Conservation (phyloP, 352 stramenopile genomes). For the Phytophthora pini region DNA sequence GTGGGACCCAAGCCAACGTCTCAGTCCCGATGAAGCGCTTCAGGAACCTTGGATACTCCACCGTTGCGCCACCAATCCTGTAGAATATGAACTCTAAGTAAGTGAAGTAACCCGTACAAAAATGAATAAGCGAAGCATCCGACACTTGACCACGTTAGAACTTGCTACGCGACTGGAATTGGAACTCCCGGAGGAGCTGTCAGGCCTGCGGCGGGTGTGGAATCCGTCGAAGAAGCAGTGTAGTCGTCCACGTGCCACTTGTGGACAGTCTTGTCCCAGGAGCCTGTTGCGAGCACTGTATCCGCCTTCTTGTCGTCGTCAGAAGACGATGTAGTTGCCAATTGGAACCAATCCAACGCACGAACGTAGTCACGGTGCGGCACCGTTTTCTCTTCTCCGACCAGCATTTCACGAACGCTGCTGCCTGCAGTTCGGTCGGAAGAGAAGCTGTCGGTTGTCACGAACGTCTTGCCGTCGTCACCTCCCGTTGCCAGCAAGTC, state of each 20-base stretch:
- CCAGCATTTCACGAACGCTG: conserved; percentile 28
- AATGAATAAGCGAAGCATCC: conserved; percentile 19
- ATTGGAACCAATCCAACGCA: conserved; percentile 67
- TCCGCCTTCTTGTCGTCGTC: conserved; percentile 7
- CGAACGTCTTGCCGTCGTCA: conserved; percentile 64
- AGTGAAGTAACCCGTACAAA: conserved; percentile 17
- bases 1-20: conserved; percentile 64
- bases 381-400: conserved; percentile 22
- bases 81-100: conserved; percentile 40
- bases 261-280: conserved; percentile 72
- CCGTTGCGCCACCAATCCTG: conserved; percentile 5
- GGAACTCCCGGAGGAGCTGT: conserved; percentile 24
- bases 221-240: conserved; percentile 1
- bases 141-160: conserved; percentile 10
- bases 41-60: conserved; percentile 64
- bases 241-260: conserved; percentile 50
- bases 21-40: conserved; percentile 64
- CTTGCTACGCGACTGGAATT: conserved; percentile 31
- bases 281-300: conserved; percentile 52
- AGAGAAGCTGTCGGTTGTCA: conserved; percentile 47
- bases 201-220: not conserved
- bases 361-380: conserved; percentile 78
- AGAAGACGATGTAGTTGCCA: conserved; percentile 8
- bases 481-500: conserved; percentile 69
- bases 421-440: conserved; percentile 20